Evolutionary conservation across 1,139 yeast genomes (phyloP).

Genomic region (Pichia sp.): DNA sequence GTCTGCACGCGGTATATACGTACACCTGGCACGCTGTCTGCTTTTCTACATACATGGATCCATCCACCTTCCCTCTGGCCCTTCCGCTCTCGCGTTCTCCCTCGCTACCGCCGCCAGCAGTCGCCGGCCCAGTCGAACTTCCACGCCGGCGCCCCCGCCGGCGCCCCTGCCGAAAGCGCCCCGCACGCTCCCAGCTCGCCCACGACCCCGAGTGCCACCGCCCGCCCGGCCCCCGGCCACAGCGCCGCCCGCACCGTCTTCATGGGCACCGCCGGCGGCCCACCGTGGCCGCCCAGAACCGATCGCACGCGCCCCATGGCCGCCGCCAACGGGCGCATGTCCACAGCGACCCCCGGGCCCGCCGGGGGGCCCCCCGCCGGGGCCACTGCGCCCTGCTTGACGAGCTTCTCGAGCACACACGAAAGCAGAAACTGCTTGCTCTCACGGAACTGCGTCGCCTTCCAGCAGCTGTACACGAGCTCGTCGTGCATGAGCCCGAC

Average conservation of each 20-base stretch:
- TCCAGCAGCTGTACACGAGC: slow-evolving; percentile 1
- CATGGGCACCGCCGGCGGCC: background rate
- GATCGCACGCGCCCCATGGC: background rate
- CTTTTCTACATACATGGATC: background rate
- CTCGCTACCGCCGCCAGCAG: slow-evolving; percentile 3
- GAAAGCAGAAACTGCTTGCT: slow-evolving; percentile 2
- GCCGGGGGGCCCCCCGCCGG: background rate
- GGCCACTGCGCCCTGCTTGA: background rate
- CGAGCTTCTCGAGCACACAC: background rate
- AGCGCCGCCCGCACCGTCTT: background rate
- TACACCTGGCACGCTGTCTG: background rate
- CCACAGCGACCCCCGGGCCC: background rate
- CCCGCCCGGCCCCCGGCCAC: slow-evolving; percentile 1
- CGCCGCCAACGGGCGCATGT: background rate
- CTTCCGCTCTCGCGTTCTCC: background rate
- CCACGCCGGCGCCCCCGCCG: slow-evolving; percentile 1
- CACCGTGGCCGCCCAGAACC: background rate
- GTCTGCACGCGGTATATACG: no score
- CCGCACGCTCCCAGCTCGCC: background rate
- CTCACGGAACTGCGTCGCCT: background rate
- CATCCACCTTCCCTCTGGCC: no score
- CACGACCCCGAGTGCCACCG: background rate
- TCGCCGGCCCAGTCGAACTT: slow-evolving; percentile 2
- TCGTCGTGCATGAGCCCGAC: background rate
- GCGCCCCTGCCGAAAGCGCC: background rate